Evolutionary conservation across 2,329 filamentous ascomycete genomes (phyloP), one percentile per base, ranked within the genome.

Genomic region (Drechmeria coniospora): DNA sequence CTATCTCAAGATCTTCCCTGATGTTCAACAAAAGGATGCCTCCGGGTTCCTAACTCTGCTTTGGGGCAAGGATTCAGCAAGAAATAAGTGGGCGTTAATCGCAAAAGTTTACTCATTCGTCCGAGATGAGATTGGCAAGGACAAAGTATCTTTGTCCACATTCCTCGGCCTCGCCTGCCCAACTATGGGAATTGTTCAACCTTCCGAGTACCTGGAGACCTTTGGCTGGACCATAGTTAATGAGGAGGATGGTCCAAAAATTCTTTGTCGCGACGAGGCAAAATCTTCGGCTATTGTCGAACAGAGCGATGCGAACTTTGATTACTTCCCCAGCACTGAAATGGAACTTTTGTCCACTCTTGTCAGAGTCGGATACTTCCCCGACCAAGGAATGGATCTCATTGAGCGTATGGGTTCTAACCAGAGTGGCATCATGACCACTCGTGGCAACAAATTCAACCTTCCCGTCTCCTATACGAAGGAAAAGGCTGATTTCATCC

Each of bases 81-180:
- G 63, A 38, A 51, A 55, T 33, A 57, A 64, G 37, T 69, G 64
- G 63, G 53, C 53, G 26, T 47, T 70, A 33, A 45, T 69, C 32
- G 60, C 63, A 26, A 66, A 65, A 40, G 61, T 64, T 12, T 71
- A 66, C 52, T 69, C 65, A 18, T 54, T 57, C 33, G 51, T 67
- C 26, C 58, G 65, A 26, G 64, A 68, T 38, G 49, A 58, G 24
- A 43, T 61, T 28, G 60, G 63, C 39, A 59, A 59, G 35, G 45
- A 50, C 14, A 49, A 56, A 18, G 54, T 62, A 15, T 50, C 58
- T 24, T 49, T 70, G 21, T 52, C 61, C 26, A 43, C 50, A 8
- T 69, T 66, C 45, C 50, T 69, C 25, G 34, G 37, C 11, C 36
- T 62, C 32, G 55, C 53, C 25, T 57, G 57, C 32, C 54, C 57